Evolutionary conservation across 345 rosid genomes (phyloP).

Genomic region (Tarenaya hassleriana): DNA sequence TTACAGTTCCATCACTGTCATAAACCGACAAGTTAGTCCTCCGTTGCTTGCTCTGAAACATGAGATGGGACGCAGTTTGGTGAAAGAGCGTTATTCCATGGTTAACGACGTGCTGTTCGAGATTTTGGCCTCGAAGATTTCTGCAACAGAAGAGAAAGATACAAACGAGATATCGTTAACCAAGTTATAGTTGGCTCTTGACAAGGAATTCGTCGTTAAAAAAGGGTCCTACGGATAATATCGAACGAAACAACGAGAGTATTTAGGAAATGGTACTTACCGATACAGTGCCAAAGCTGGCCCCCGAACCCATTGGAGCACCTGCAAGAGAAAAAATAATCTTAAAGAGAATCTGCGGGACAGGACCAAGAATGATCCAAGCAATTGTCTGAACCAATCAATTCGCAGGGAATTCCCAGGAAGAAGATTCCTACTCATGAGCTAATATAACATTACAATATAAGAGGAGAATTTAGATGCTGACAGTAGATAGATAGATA

Average conservation of each 20-base stretch:
- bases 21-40: too few species aligned
- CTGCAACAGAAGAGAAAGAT: slow-evolving; percentile 35
- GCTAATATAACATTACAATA: too few species aligned
- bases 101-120: slow-evolving; percentile 67
- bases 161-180: too few species aligned
- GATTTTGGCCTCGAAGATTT: slow-evolving; percentile 75
- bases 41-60: too few species aligned
- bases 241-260: slow-evolving; percentile 5
- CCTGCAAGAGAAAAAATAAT: slow-evolving; percentile 35
- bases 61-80: slow-evolving; percentile 10
- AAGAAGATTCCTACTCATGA: too few species aligned
- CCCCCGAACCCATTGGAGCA: slow-evolving; percentile 57
- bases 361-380: neutral
- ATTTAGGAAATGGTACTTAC: slow-evolving; percentile 42
- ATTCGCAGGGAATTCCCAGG: neutral
- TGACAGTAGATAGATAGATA: slow-evolving; percentile 1
- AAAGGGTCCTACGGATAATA: slow-evolving; percentile 5
- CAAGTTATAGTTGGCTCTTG: too few species aligned
- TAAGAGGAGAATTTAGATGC: too few species aligned
- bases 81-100: too few species aligned
- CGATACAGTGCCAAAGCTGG: slow-evolving; percentile 72
- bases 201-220: too few species aligned
- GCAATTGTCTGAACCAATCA: neutral
- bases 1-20: too few species aligned
- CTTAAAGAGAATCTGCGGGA: slow-evolving; percentile 2